phyloP scores from a whole-genome alignment of 768 basidiomycete genomes.

The Naganishia antarctica region DNA sequence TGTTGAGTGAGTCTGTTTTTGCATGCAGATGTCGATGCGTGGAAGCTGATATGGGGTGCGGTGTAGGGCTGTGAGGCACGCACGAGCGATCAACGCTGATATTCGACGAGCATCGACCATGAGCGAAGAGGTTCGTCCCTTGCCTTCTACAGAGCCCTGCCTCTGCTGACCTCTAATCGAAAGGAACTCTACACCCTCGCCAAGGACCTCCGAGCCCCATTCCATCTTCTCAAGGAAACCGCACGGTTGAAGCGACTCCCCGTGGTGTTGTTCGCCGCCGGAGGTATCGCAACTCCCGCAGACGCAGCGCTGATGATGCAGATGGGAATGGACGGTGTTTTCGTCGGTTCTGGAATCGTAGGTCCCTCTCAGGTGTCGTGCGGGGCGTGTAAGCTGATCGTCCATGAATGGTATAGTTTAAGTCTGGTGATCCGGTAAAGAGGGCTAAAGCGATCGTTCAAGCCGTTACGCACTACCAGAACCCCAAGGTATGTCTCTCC shows the following conservation, averaged over 20 bases:
- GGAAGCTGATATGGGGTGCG: background rate
- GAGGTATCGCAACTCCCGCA: slow-evolving; percentile 85
- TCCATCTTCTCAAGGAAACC: slow-evolving; percentile 90
- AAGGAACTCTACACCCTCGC: slow-evolving; percentile 82
- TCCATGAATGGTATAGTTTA: slow-evolving; percentile 26
- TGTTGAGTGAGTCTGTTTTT: slow-evolving; percentile 40
- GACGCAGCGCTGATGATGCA: slow-evolving; percentile 99
- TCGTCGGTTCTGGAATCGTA: slow-evolving; percentile 96
- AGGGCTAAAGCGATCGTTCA: slow-evolving; percentile 93
- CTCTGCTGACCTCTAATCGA: background rate
- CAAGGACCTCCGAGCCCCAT: slow-evolving; percentile 70
- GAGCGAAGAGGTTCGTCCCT: slow-evolving; percentile 63
- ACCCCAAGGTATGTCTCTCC: slow-evolving; percentile 58
- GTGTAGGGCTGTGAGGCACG: slow-evolving; percentile 75
- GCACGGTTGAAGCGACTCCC: slow-evolving; percentile 88
- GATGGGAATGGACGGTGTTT: slow-evolving; percentile 94
- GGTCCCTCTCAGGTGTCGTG: too few species aligned
- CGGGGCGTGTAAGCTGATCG: too few species aligned
- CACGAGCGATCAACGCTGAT: slow-evolving; percentile 72
- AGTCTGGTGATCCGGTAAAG: slow-evolving; percentile 90
- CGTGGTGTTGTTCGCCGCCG: slow-evolving; percentile 87
- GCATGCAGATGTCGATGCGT: too few species aligned
- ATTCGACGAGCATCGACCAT: slow-evolving; percentile 80
- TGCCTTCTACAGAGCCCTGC: background rate
- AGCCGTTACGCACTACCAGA: slow-evolving; percentile 95